Conservation (phyloP, 1,284 basidiomycete species). For the Cutaneotrichosporon sp. region DNA sequence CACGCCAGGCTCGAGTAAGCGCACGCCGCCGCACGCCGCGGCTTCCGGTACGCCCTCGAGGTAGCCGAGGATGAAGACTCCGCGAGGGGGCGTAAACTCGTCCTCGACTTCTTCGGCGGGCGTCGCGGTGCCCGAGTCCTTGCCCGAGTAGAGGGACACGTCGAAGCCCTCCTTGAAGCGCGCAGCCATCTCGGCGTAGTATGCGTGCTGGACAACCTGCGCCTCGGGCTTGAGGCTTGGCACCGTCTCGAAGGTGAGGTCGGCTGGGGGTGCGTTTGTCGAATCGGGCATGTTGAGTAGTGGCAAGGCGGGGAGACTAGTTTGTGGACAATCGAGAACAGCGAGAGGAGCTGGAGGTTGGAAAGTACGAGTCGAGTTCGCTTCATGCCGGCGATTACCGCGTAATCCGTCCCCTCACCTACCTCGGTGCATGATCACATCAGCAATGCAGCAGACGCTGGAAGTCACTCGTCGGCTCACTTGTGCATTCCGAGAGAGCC, state of each 20-base stretch:
- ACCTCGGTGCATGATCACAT: neutral
- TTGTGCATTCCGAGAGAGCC: no score
- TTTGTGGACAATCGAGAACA: neutral
- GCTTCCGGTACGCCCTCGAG: neutral
- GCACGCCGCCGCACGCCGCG: slow-evolving; percentile 1
- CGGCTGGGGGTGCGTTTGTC: neutral
- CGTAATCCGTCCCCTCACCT: neutral
- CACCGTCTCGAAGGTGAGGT: neutral
- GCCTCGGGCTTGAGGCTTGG: neutral
- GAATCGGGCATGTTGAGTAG: neutral
- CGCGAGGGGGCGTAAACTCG: neutral
- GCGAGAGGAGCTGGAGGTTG: no score
- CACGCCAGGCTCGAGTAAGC: neutral
- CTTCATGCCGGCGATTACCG: neutral
- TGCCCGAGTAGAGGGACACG: neutral
- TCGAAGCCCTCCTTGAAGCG: neutral
- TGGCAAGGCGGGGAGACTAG: neutral
- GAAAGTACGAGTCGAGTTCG: neutral
- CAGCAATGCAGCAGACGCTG: no score
- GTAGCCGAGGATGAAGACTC: neutral
- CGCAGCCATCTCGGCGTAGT: neutral
- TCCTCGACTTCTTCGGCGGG: neutral
- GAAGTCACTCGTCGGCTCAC: no score
- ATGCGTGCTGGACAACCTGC: neutral
- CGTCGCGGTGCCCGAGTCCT: neutral